Evolutionary conservation across 2,329 filamentous ascomycete species (phyloP).

Genomic region (Periconia macrospinosa): DNA sequence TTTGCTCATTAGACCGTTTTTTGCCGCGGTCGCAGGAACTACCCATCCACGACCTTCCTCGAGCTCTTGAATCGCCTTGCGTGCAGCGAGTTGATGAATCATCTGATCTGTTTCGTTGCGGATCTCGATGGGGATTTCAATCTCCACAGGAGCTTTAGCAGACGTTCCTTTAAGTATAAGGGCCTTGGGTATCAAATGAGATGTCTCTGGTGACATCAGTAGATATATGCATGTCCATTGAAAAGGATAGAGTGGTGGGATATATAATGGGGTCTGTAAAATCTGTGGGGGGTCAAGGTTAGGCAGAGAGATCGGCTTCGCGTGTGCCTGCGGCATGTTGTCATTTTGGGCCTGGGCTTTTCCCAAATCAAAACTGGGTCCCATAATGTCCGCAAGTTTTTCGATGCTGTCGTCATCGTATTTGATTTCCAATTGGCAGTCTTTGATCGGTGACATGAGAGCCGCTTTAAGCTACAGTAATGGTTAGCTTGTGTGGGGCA

Average conservation of each 20-base stretch:
- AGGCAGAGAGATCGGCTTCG: constrained; percentile 65
- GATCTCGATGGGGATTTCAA: constrained; percentile 63
- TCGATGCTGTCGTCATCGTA: constrained; percentile 63
- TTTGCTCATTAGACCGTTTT: constrained; percentile 36
- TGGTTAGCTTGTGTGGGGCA: neutral
- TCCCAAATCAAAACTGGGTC: constrained; percentile 31
- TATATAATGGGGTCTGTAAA: constrained; percentile 63
- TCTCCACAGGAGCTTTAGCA: constrained; percentile 57
- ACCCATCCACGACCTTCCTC: constrained; percentile 69
- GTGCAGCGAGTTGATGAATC: constrained; percentile 69
- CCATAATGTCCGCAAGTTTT: constrained; percentile 51
- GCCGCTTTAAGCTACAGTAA: constrained; percentile 61
- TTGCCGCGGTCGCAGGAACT: constrained; percentile 14
- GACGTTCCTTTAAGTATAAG: constrained; percentile 61
- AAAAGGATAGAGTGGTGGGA: constrained; percentile 67
- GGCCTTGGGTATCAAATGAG: constrained; percentile 51
- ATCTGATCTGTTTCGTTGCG: constrained; percentile 51
- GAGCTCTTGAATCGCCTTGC: constrained; percentile 66
- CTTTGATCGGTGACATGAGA: constrained; percentile 63
- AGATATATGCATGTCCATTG: constrained; percentile 66
- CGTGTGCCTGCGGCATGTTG: constrained; percentile 8
- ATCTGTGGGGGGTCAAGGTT: constrained; percentile 56
- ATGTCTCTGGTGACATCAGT: constrained; percentile 58
- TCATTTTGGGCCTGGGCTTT: constrained; percentile 9
- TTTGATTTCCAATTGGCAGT: constrained; percentile 64